These are phyloP conservation scores for Magnusiomyces paraingens DNA, from an alignment of 1,139 yeast genomes.

Conservation along the genomic window DNA sequence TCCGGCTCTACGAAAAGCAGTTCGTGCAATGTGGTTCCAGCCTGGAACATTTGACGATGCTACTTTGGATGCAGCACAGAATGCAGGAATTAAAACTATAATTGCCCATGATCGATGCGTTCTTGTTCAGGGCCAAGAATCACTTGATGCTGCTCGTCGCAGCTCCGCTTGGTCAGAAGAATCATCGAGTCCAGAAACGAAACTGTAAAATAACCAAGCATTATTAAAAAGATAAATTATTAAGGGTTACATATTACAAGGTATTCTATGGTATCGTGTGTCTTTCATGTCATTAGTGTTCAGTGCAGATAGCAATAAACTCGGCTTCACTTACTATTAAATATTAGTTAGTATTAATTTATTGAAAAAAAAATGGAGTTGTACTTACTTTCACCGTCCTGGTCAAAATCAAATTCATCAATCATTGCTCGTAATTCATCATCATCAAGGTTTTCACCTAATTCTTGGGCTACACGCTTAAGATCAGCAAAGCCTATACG, in stretches of 20 bases:
- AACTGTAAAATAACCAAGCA: background rate
- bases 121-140: constrained; percentile 49
- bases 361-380: background rate
- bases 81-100: constrained; percentile 32
- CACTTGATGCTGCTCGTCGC: background rate
- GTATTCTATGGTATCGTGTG: background rate
- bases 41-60: constrained; percentile 64
- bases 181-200: background rate
- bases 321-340: constrained; percentile 71
- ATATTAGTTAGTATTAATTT: constrained; percentile 6
- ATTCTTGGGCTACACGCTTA: constrained; percentile 83
- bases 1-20: constrained; percentile 17
- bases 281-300: constrained; percentile 29
- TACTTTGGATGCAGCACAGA: constrained; percentile 44
- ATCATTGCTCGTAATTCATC: constrained; percentile 96
- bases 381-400: constrained; percentile 72
- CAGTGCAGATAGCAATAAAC: constrained; percentile 84
- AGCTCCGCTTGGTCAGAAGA: background rate
- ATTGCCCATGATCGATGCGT: constrained; percentile 64
- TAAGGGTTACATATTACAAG: background rate
- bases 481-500: constrained; percentile 63
- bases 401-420: constrained; percentile 94
- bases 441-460: constrained; percentile 88
- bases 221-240: background rate
- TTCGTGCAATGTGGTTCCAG: constrained; percentile 73